A percentile compares a stretch with the other conserved stretches of the same genome.
Conservation (phyloP, 768 basidiomycete genomes). For the Chalciporus piperatus region DNA sequence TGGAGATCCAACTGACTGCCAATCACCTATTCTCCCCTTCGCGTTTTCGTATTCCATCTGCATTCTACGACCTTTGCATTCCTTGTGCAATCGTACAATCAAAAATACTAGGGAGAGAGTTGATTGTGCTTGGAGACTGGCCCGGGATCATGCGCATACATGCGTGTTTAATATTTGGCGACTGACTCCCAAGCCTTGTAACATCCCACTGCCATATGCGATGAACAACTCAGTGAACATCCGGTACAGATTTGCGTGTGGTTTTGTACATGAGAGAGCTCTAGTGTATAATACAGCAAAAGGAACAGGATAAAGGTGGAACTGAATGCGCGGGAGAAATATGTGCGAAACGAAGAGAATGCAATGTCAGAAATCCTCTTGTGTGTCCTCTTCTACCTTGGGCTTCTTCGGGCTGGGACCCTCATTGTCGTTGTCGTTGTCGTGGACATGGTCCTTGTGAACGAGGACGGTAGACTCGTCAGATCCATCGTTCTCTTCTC, state of each 20-base stretch:
- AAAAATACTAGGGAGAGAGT: too few species aligned
- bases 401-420: constrained; percentile 16
- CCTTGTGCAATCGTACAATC: too few species aligned
- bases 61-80: too few species aligned
- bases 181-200: too few species aligned
- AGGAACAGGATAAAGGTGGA: not conserved
- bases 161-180: too few species aligned
- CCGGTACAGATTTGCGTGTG: constrained; percentile 1
- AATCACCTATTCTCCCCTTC: too few species aligned
- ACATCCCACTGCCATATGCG: too few species aligned
- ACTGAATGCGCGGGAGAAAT: not conserved
- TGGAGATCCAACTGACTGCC: too few species aligned
- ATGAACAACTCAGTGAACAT: not conserved
- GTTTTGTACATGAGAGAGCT: constrained; percentile 4
- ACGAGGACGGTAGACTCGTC: constrained; percentile 26
- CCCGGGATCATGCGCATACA: too few species aligned
- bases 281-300: constrained; percentile 16
- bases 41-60: too few species aligned
- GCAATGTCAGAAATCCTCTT: not conserved
- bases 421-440: not conserved
- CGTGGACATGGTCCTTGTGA: constrained; percentile 4
- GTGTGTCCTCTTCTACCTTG: constrained; percentile 22
- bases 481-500: constrained; percentile 23
- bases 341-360: not conserved
- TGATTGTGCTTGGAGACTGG: too few species aligned